These are phyloP conservation scores for Pseudogymnoascus verrucosus DNA, from an alignment of 2,329 filamentous ascomycete genomes.

Conservation along the genomic window DNA sequence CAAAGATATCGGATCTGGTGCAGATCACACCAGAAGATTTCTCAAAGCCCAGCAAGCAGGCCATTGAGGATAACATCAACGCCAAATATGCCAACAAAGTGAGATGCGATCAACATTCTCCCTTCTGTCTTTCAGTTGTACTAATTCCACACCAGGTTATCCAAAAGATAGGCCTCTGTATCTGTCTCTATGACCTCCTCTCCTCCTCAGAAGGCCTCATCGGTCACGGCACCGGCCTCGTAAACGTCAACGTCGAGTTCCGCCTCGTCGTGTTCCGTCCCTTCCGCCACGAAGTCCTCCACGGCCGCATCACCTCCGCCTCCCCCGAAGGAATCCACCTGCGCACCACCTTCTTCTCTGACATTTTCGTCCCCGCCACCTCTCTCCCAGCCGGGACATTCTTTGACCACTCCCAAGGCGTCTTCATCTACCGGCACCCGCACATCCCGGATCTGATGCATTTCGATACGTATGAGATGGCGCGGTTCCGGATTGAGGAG, in stretches of 20 bases:
- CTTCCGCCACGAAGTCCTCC: slow-evolving; percentile 88
- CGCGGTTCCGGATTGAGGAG: slow-evolving; percentile 74
- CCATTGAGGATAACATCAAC: slow-evolving; percentile 95
- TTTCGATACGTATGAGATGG: slow-evolving; percentile 84
- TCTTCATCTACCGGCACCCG: slow-evolving; percentile 12
- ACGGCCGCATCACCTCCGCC: slow-evolving; percentile 72
- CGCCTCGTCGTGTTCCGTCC: slow-evolving; percentile 89
- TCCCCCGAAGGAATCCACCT: slow-evolving; percentile 67
- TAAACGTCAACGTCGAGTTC: slow-evolving; percentile 96
- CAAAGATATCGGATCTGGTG: slow-evolving; percentile 88
- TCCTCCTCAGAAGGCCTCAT: slow-evolving; percentile 89
- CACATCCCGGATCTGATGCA: slow-evolving; percentile 64
- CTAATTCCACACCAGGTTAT: slow-evolving; percentile 50
- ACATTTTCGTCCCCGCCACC: slow-evolving; percentile 71
- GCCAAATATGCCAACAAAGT: slow-evolving; percentile 93
- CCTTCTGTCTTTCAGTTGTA: background rate
- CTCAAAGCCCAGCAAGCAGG: slow-evolving; percentile 69
- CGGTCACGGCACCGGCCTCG: slow-evolving; percentile 81
- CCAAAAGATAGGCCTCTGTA: slow-evolving; percentile 87
- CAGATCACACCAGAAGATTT: slow-evolving; percentile 89
- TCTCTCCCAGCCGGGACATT: slow-evolving; percentile 67
- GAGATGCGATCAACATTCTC: background rate
- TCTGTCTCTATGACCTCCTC: slow-evolving; percentile 86
- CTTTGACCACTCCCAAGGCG: slow-evolving; percentile 51
- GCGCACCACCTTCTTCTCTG: slow-evolving; percentile 85